Evolutionary conservation across 108 stramenopile species (phyloP).

Genomic region (Cyclotella baltica): DNA sequence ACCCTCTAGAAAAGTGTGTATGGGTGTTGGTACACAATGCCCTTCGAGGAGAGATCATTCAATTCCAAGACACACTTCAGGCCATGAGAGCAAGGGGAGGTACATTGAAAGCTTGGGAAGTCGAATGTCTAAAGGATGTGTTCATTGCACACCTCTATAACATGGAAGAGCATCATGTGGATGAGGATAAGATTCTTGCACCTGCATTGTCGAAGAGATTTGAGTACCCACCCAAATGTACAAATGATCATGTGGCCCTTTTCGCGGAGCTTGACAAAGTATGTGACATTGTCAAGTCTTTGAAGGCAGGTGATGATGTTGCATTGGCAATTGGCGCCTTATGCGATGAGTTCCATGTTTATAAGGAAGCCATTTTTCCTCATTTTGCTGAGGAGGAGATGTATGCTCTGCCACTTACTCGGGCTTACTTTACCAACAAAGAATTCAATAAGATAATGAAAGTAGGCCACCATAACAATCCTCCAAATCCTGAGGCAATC

Average conservation of each 20-base stretch:
- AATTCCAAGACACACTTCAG: conserved; percentile 32
- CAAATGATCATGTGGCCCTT: conserved; percentile 48
- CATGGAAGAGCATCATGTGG: conserved; percentile 51
- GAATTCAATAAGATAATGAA: conserved; percentile 34
- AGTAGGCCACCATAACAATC: conserved; percentile 2
- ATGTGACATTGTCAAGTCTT: conserved; percentile 21
- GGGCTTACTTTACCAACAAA: conserved; percentile 55
- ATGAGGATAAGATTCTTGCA: conserved; percentile 54
- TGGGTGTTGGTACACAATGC: conserved; percentile 60
- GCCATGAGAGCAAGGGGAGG: conserved; percentile 17
- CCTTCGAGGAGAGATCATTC: conserved; percentile 42
- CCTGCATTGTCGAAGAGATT: conserved; percentile 48
- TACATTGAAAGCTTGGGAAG: conserved; percentile 29
- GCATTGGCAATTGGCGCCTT: conserved; percentile 21
- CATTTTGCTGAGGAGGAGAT: conserved; percentile 63
- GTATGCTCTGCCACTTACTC: conserved; percentile 40
- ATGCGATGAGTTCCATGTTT: conserved; percentile 19
- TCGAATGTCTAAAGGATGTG: conserved; percentile 30
- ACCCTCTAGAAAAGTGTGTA: conserved; percentile 44
- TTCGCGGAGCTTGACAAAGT: conserved; percentile 41
- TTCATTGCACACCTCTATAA: conserved; percentile 47
- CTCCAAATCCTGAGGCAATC: conserved; percentile 17
- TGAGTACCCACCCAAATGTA: conserved; percentile 48
- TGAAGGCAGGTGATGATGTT: conserved; percentile 34
- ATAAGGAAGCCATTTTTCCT: conserved; percentile 38